These are phyloP conservation scores for Glycine tomentella DNA, from an alignment of 306 rosid species.

Conservation along the genomic window DNA sequence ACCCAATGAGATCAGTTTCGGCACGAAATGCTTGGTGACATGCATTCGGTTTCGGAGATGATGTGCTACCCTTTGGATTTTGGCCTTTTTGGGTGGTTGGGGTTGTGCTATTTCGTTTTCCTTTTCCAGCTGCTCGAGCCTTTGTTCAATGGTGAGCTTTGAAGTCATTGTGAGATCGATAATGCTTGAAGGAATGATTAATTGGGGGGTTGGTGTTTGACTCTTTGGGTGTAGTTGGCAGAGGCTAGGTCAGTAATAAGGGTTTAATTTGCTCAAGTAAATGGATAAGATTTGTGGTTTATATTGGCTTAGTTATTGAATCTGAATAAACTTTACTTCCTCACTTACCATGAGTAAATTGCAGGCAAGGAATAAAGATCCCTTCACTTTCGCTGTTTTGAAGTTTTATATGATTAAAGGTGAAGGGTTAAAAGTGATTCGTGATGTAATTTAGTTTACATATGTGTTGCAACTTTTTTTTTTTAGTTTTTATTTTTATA, in stretches of 20 bases:
- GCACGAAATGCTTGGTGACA: neutral
- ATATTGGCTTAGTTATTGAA: neutral
- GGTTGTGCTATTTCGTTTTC: neutral
- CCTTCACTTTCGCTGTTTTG: neutral
- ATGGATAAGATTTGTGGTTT: neutral
- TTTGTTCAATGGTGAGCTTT: neutral
- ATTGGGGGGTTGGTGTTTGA: too few species aligned
- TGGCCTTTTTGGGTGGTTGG: neutral
- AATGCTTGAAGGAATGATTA: too few species aligned
- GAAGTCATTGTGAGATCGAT: constrained; percentile 3
- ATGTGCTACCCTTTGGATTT: constrained; percentile 41
- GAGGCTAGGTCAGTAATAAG: neutral
- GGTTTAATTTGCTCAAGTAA: neutral
- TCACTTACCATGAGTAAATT: neutral
- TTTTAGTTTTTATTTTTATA: too few species aligned
- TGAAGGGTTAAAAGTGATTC: neutral
- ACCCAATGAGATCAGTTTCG: constrained; percentile 20
- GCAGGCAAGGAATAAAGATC: neutral
- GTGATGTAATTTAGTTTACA: too few species aligned
- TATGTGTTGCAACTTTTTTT: too few species aligned
- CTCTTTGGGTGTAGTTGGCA: neutral
- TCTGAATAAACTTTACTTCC: neutral
- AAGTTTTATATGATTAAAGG: neutral
- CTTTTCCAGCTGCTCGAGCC: neutral
- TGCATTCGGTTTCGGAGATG: neutral